These are phyloP conservation scores for Pestalotiopsis sp. DNA, from an alignment of 2,329 filamentous ascomycete species.

Conservation along the genomic window DNA sequence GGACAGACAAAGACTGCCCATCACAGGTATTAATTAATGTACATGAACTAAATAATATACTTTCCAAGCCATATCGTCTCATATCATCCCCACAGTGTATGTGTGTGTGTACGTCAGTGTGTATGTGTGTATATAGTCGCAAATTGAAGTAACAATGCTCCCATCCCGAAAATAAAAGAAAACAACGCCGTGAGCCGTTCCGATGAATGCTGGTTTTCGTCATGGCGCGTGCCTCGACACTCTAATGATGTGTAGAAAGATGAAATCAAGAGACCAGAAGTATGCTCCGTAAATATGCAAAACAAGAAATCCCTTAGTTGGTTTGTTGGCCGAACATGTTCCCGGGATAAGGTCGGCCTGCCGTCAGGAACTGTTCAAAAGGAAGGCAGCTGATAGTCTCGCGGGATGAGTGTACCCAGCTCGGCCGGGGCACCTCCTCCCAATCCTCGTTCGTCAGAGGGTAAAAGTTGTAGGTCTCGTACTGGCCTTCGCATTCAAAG, in stretches of 20 bases:
- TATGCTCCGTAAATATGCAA: not conserved
- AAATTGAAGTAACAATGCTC: not conserved
- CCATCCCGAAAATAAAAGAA: not conserved
- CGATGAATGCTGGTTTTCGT: constrained; percentile 1
- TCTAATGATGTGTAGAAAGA: not conserved
- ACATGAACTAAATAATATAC: not conserved
- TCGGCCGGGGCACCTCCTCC: constrained; percentile 32
- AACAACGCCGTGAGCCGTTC: not conserved
- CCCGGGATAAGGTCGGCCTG: constrained; percentile 39
- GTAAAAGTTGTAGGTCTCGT: constrained; percentile 45
- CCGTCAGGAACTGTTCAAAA: constrained; percentile 44
- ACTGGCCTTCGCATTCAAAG: constrained; percentile 42
- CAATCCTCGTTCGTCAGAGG: constrained; percentile 44
- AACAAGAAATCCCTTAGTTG: constrained; percentile 16
- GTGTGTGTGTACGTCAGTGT: not conserved
- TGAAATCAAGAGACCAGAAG: not conserved
- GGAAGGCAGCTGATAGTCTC: constrained; percentile 39
- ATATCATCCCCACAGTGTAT: not conserved
- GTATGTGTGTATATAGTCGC: not conserved
- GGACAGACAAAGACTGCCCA: not conserved
- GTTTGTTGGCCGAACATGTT: constrained; percentile 20
- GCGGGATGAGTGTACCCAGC: constrained; percentile 30
- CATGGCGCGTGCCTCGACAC: constrained; percentile 9
- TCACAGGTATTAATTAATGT: not conserved
- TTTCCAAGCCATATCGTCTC: not conserved